These are phyloP conservation scores for Coemansia sp. DNA, from an alignment of 192 early-diverging fungal species.

Conservation along the genomic window DNA sequence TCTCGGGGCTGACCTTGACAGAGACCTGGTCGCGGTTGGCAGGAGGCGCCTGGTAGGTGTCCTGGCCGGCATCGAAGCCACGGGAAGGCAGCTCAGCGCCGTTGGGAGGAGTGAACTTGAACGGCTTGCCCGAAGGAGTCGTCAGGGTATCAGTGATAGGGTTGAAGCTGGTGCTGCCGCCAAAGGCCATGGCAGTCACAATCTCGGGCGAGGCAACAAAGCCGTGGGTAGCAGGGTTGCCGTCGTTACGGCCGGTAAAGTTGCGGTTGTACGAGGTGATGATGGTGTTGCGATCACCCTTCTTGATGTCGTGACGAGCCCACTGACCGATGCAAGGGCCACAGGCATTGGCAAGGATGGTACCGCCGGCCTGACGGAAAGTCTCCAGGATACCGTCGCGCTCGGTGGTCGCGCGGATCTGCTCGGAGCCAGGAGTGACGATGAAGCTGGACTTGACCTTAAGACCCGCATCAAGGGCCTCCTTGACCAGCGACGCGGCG, in stretches of 20 bases:
- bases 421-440: conserved; percentile 96
- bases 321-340: conserved; percentile 99
- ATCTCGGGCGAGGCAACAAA: conserved; percentile 95
- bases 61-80: conserved; percentile 91
- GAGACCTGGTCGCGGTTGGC: conserved; percentile 72
- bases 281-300: conserved; percentile 97
- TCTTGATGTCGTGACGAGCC: conserved; percentile 95
- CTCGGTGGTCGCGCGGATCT: conserved; percentile 94
- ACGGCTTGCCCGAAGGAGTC: conserved; percentile 87
- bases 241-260: conserved; percentile 99
- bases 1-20: conserved; percentile 79
- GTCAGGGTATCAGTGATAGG: conserved; percentile 87
- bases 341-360: conserved; percentile 96
- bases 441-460: conserved; percentile 83
- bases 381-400: conserved; percentile 83
- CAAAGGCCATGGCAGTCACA: conserved; percentile 95
- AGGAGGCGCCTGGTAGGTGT: conserved; percentile 96
- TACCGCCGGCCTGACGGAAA: conserved; percentile 78
- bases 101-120: conserved; percentile 87
- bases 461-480: conserved; percentile 79
- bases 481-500: conserved; percentile 84
- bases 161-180: conserved; percentile 93
- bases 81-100: conserved; percentile 87
- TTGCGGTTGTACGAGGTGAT: conserved; percentile 99
- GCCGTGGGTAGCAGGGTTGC: conserved; percentile 94